Evolutionary conservation across 2,329 filamentous ascomycete species (phyloP).

Genomic region (Aschersonia sp.): DNA sequence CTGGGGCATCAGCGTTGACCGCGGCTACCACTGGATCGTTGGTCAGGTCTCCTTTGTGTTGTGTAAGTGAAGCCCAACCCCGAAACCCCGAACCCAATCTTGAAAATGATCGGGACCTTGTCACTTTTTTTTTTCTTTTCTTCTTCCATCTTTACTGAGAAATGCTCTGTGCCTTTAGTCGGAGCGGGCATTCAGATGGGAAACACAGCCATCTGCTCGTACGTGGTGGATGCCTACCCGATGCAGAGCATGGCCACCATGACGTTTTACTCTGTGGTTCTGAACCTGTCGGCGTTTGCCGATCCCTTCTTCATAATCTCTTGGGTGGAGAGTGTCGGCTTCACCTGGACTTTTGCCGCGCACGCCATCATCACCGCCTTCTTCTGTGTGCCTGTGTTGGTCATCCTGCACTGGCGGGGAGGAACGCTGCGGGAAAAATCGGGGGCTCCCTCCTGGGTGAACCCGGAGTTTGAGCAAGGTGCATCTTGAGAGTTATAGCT

Average conservation of each 20-base stretch:
- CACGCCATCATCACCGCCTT: slow-evolving; percentile 31
- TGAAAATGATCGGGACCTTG: background rate
- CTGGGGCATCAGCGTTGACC: slow-evolving; percentile 40
- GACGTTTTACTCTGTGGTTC: slow-evolving; percentile 37
- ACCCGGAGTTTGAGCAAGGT: background rate
- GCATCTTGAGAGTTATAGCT: background rate
- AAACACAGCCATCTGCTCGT: slow-evolving; percentile 35
- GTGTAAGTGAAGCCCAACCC: slow-evolving; percentile 16
- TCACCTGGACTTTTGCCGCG: slow-evolving; percentile 34
- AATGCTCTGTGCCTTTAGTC: slow-evolving; percentile 16
- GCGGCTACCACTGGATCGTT: slow-evolving; percentile 38
- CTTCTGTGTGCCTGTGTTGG: slow-evolving; percentile 22
- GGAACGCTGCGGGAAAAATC: background rate
- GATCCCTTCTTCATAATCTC: slow-evolving; percentile 33
- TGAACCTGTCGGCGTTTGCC: slow-evolving; percentile 33
- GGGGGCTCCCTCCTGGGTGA: background rate
- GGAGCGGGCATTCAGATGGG: slow-evolving; percentile 41
- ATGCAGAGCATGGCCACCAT: slow-evolving; percentile 37
- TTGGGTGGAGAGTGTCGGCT: slow-evolving; percentile 29
- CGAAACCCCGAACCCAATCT: no score
- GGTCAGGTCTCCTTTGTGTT: slow-evolving; percentile 41
- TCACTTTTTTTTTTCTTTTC: background rate
- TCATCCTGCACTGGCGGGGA: slow-evolving; percentile 8
- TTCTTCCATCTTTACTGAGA: background rate
- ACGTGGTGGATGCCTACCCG: slow-evolving; percentile 41